Conservation (phyloP, 257 asterid species). For the Primulina eburnea region DNA sequence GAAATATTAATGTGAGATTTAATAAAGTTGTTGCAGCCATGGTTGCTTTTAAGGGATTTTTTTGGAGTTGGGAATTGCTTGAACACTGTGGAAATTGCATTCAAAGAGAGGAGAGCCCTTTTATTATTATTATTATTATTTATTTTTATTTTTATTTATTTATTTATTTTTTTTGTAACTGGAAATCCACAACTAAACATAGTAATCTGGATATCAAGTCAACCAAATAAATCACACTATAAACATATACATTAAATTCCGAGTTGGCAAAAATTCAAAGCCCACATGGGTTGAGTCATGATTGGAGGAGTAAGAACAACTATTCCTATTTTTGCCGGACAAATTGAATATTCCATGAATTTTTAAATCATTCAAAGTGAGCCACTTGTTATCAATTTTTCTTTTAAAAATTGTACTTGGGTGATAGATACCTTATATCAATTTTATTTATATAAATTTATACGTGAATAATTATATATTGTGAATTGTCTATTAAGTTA, state of each 20-base stretch:
- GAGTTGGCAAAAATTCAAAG: conserved; percentile 1
- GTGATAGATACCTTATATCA: too few relatives aligned
- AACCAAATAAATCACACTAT: too few relatives aligned
- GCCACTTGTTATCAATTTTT: conserved; percentile 24
- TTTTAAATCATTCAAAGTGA: conserved; percentile 30
- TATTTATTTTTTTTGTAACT: too few relatives aligned
- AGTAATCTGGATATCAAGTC: too few relatives aligned
- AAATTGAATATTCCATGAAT: conserved; percentile 45
- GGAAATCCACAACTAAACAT: too few relatives aligned
- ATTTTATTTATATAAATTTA: conserved; percentile 4
- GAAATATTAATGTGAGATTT: conserved; percentile 49
- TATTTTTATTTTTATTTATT: too few relatives aligned
- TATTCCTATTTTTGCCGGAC: conserved; percentile 26
- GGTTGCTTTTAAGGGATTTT: conserved; percentile 59
- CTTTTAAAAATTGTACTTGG: too few relatives aligned
- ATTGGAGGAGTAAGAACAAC: conserved; percentile 31
- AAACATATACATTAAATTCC: not conserved
- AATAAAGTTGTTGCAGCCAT: conserved; percentile 44
- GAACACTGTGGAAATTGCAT: conserved; percentile 44
- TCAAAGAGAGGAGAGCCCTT: conserved; percentile 41
- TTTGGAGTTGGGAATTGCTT: conserved; percentile 43
- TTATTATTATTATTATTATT: not conserved
- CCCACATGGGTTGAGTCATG: conserved; percentile 12
- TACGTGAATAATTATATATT: too few relatives aligned
- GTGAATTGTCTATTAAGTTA: too few relatives aligned